A percentile compares a stretch with the other conserved stretches of the same genome.
Conservation (phyloP, 2,329 filamentous ascomycete species). For the Aspergillus novoparasiticus region DNA sequence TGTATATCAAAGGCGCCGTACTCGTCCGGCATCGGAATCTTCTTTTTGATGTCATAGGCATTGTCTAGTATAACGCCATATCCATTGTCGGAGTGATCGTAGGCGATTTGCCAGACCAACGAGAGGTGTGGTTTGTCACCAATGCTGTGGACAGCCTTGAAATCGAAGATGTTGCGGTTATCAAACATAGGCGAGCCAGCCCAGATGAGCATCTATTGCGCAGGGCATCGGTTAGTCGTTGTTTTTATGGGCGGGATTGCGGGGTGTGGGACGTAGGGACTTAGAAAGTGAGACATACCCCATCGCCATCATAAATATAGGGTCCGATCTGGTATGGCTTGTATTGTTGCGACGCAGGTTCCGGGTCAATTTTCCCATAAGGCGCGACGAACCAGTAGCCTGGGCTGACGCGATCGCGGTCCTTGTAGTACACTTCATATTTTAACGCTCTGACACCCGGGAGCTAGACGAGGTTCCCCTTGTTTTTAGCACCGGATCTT, state of each 20-base stretch:
- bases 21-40: slow-evolving; percentile 33
- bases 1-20: slow-evolving; percentile 39
- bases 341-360: slow-evolving; percentile 26
- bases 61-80: slow-evolving; percentile 52
- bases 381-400: slow-evolving; percentile 55
- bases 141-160: slow-evolving; percentile 46
- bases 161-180: slow-evolving; percentile 50
- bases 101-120: slow-evolving; percentile 39
- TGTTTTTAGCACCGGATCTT: not conserved
- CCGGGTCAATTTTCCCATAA: slow-evolving; percentile 38
- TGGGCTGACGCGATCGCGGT: slow-evolving; percentile 35
- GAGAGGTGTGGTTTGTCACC: slow-evolving; percentile 49
- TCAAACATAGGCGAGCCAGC: slow-evolving; percentile 48
- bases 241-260: not conserved
- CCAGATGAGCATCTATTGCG: slow-evolving; percentile 42
- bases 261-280: not conserved
- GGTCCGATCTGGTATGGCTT: slow-evolving; percentile 49
- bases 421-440: slow-evolving; percentile 29
- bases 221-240: not conserved
- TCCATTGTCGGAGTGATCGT: slow-evolving; percentile 42
- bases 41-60: slow-evolving; percentile 47
- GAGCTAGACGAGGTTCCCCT: slow-evolving; percentile 18
- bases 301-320: slow-evolving; percentile 55
- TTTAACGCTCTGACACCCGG: slow-evolving; percentile 29
- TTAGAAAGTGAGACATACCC: slow-evolving; percentile 30